Evolutionary conservation across 345 rosid genomes (phyloP), one percentile per base, ranked within the genome.

Genomic region (Raphanus raphanistrum): DNA sequence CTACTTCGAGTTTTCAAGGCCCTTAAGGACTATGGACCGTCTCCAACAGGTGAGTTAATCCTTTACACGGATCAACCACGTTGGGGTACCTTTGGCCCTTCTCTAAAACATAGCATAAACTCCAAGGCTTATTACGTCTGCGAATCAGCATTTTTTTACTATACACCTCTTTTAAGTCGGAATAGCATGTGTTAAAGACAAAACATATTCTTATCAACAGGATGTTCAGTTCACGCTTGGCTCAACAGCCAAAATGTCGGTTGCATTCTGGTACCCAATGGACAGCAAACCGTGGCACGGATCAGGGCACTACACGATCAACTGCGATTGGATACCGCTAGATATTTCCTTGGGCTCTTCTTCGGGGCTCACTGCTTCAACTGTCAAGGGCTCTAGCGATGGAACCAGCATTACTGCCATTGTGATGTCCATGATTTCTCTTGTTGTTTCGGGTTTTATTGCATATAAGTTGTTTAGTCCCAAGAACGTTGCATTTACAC

Each of bases 241-340:
- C 0, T 84, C 84, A 68, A 69, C 87, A 0, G 84, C 89, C 84
- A 90, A 90, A 83, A 87, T 92, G 90, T 82, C 98, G 5, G 96
- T 81, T 55, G 97, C 94, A 76, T 91, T 91, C 87, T 92, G 99
- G 99, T 95, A 92, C 82, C 97, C 99, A 9, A 87, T 81, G 15
- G 89, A 87, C 5, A 88, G 88, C 79, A 89, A 83, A 26, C 82
- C 91, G 6, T 95, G 99, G 99, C 92, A 87, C 36, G 91, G 92
- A 59, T 90, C 98, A 8, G 92, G 88, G 17, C 99, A 95, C 81
- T 95, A 87, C 77, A 79, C 94, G n/a, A 82, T 91, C 58, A 84
- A 85, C 84, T 95, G 99, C 61, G 90, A 90, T 63, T 95, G 99
- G 99, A 78, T 86, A 21, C 82, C 87, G 2, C 43, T 95, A 83